Conservation (phyloP, 768 basidiomycete species). For the Xerocomus potaroensis region DNA sequence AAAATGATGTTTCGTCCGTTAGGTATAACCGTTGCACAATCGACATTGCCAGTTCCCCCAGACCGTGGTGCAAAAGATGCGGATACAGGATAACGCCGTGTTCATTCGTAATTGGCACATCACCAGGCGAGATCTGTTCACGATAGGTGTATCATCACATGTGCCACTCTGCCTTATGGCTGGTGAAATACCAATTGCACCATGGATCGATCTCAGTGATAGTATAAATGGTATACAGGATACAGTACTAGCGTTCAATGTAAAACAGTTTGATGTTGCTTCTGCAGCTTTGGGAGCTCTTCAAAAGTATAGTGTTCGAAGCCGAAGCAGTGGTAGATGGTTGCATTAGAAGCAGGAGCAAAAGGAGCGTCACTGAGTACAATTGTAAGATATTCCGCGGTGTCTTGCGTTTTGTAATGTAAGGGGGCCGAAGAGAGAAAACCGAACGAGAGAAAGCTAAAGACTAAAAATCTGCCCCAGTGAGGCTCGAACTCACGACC, state of each 20-base stretch:
- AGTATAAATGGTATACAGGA: constrained; percentile 1
- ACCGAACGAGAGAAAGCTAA: background rate
- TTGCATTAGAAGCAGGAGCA: no score
- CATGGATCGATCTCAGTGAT: constrained; percentile 9
- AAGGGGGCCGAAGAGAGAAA: no score
- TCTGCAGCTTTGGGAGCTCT: no score
- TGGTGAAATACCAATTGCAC: no score
- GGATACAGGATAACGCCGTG: constrained; percentile 54
- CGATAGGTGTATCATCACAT: constrained; percentile 5
- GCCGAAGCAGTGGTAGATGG: no score
- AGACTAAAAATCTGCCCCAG: constrained; percentile 38
- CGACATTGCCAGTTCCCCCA: constrained; percentile 47
- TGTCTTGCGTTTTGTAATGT: no score
- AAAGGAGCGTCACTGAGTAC: no score
- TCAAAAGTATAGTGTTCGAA: no score
- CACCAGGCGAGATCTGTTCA: constrained; percentile 36
- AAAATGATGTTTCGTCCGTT: constrained; percentile 62
- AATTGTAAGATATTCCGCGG: no score
- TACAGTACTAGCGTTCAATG: constrained; percentile 1
- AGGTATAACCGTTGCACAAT: constrained; percentile 25
- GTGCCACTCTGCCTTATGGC: constrained; percentile 8
- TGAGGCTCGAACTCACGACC: constrained; percentile 53
- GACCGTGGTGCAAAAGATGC: constrained; percentile 67
- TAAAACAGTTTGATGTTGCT: background rate
- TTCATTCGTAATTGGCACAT: background rate